Percentiles rank a stretch among this genome's conserved stretches.
phyloP scores from a whole-genome alignment of 805 yeast genomes.

The Lipomyces spencermartinsiae region DNA sequence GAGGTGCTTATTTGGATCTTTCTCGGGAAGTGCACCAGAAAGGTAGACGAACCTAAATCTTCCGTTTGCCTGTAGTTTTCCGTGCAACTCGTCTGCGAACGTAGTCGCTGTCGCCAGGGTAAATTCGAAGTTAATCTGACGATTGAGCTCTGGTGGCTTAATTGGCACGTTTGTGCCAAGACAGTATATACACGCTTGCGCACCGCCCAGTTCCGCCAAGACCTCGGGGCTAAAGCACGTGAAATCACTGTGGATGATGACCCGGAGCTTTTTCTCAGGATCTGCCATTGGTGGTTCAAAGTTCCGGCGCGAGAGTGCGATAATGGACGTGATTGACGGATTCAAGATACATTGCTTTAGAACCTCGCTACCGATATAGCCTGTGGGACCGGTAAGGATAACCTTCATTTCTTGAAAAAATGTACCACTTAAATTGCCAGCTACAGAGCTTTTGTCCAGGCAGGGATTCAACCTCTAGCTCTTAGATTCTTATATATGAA shows the following conservation, averaged over 20 bases:
- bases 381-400: slow-evolving; percentile 26
- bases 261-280: neutral
- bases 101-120: neutral
- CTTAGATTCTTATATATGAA: too few species aligned
- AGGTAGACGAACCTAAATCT: neutral
- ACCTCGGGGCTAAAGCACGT: neutral
- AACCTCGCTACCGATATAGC: slow-evolving; percentile 29
- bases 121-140: neutral
- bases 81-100: neutral
- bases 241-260: neutral
- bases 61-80: neutral
- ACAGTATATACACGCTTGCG: neutral
- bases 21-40: neutral
- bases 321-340: neutral
- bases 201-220: neutral
- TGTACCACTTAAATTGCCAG: too few species aligned
- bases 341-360: slow-evolving; percentile 4
- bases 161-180: neutral
- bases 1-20: neutral
- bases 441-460: too few species aligned
- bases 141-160: neutral
- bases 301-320: neutral
- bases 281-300: neutral
- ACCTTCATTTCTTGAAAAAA: slow-evolving; percentile 2
- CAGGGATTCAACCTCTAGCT: too few species aligned